A percentile compares a stretch with the other conserved stretches of the same genome.
Conservation (phyloP, 169 alveolate genomes). For the Theileria annulata region DNA sequence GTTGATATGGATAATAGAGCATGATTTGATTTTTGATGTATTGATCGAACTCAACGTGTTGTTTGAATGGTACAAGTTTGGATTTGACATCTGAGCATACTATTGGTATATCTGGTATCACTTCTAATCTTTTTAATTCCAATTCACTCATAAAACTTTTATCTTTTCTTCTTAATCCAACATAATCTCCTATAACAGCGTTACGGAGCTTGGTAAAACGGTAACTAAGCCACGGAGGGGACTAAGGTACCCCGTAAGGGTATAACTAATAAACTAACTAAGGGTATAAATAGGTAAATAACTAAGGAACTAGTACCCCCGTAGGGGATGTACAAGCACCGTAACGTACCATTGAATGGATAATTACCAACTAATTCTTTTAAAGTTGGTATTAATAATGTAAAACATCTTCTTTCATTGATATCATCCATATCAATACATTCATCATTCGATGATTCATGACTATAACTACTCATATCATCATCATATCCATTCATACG, state of each 20-base stretch:
- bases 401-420: background rate
- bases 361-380: conserved; percentile 50
- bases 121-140: conserved; percentile 61
- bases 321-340: background rate
- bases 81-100: conserved; percentile 66
- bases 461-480: background rate
- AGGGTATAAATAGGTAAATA: background rate
- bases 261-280: no score
- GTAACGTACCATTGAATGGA: background rate
- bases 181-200: background rate
- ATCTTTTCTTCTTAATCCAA: background rate
- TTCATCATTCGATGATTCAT: background rate
- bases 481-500: background rate
- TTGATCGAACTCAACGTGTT: conserved; percentile 75
- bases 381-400: conserved; percentile 20
- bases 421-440: background rate
- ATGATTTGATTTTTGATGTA: conserved; percentile 85
- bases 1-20: conserved; percentile 84
- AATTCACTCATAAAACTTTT: conserved; percentile 47
- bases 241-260: no score
- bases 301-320: no score
- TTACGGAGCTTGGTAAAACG: no score
- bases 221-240: no score
- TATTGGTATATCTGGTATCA: conserved; percentile 66
- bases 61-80: conserved; percentile 39